Conservation (phyloP, 2,329 filamentous ascomycete species). For the Paraphoma sp. region DNA sequence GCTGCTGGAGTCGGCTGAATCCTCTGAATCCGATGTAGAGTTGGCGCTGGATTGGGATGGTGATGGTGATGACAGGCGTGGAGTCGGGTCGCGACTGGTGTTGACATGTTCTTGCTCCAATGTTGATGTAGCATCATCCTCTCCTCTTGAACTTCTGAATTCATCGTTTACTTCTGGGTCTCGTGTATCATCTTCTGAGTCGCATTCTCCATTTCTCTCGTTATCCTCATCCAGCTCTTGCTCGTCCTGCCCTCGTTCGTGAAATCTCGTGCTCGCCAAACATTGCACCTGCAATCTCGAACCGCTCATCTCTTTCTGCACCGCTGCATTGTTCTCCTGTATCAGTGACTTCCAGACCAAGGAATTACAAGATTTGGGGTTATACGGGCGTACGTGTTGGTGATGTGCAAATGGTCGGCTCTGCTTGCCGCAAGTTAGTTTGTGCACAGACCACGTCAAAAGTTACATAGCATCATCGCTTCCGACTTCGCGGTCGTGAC, state of each 20-base stretch:
- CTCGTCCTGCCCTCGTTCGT: constrained; percentile 1
- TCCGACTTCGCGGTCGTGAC: constrained; percentile 3
- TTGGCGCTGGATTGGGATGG: constrained; percentile 1
- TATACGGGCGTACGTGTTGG: background rate
- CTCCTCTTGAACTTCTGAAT: background rate
- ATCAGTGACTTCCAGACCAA: too few relatives aligned
- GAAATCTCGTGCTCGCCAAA: constrained; percentile 28
- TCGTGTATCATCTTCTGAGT: background rate
- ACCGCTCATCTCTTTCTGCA: constrained; percentile 17
- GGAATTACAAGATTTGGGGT: background rate
- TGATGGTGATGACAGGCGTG: background rate
- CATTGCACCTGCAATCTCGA: constrained; percentile 21
- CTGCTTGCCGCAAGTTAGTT: constrained; percentile 9
- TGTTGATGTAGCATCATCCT: background rate
- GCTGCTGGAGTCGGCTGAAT: background rate
- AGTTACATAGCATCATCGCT: constrained; percentile 14
- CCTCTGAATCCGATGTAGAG: background rate
- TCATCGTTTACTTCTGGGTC: background rate
- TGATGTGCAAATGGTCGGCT: background rate
- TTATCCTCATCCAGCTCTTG: background rate
- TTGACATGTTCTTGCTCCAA: background rate
- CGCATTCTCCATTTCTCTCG: background rate
- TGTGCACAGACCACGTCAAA: constrained; percentile 32
- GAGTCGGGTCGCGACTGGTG: too few relatives aligned
- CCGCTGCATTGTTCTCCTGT: background rate